These are phyloP conservation scores for Malus hybrid DNA, from an alignment of 331 rosid genomes.

Conservation along the genomic window DNA sequence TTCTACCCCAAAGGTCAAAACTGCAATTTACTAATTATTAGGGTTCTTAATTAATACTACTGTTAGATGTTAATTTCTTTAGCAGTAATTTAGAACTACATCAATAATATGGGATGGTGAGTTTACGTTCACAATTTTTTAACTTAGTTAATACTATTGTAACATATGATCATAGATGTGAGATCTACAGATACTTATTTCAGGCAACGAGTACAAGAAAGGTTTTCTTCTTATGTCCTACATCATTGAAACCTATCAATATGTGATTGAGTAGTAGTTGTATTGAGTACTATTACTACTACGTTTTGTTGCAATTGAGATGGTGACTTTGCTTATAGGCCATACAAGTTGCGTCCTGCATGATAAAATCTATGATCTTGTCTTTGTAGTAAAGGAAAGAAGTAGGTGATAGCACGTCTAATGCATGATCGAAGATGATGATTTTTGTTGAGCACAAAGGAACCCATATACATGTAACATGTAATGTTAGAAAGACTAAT, in stretches of 20 bases:
- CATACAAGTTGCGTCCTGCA: not conserved
- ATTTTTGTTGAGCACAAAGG: not conserved
- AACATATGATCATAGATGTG: too few relatives aligned
- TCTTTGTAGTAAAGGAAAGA: constrained; percentile 14
- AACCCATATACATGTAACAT: not conserved
- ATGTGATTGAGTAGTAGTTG: not conserved
- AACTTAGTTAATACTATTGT: too few relatives aligned
- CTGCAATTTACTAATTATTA: too few relatives aligned
- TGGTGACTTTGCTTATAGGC: too few relatives aligned
- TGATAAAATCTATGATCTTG: not conserved
- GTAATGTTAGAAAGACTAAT: too few relatives aligned
- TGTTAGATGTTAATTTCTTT: too few relatives aligned
- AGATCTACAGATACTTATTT: too few relatives aligned
- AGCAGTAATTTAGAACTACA: too few relatives aligned
- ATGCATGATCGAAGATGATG: not conserved
- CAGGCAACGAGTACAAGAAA: not conserved
- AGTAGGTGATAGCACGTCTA: not conserved
- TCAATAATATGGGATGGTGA: not conserved
- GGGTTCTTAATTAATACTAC: too few relatives aligned
- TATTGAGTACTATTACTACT: not conserved
- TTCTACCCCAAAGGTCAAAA: too few relatives aligned
- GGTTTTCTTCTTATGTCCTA: not conserved
- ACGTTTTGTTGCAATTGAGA: too few relatives aligned
- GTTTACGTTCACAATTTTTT: not conserved
- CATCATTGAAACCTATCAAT: not conserved